Evolutionary conservation across 2,329 filamentous ascomycete species (phyloP), one percentile per base, ranked within the genome.

Genomic region (Lachnellula suecica): DNA sequence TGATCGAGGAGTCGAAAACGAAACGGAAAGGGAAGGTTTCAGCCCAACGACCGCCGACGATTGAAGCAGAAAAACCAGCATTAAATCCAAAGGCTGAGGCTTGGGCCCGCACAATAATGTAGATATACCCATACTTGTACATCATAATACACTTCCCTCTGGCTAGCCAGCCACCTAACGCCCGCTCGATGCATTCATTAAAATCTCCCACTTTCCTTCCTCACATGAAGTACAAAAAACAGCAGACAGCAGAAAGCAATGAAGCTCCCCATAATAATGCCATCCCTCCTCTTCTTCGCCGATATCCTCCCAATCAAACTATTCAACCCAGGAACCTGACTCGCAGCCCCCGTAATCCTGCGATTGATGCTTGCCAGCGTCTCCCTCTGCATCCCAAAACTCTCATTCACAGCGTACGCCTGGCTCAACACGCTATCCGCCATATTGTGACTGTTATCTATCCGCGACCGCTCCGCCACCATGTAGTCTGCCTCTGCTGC

Each of bases 381-480:
- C 76, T 97, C 92, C 56, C 92, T 80, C 77, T 99, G 94, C 51
- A 91, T 66, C 13, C 82, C 79, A 69, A 99, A 97, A 70, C 79
- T 92, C 74, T 97, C 91, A 68, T 96, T 95, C 48, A 97, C 91
- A 10, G 93, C 92, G 73, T 99, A 99, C 7, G 94, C 94, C 75
- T 97, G 94, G 68, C 88, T 92, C 54, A 99, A 78, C 29, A 99
- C 91, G 57, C 83, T 88, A 70, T 99, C 94, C 44, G 91, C 87
- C 77, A 96, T 85, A 62, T 84, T 88, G 72, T 97, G 88, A 66
- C 89, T 95, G 68, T 91, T 87, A 68, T 99, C 94, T 66, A 99
- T 84, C 59, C 89, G 83, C 57, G 79, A 76, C 47, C 94, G 82
- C 79, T 99, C 94, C 63, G 89, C 88, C 24, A 99, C 81, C 92